phyloP scores from a whole-genome alignment of 1,139 yeast species.

The Pichia terricola region DNA sequence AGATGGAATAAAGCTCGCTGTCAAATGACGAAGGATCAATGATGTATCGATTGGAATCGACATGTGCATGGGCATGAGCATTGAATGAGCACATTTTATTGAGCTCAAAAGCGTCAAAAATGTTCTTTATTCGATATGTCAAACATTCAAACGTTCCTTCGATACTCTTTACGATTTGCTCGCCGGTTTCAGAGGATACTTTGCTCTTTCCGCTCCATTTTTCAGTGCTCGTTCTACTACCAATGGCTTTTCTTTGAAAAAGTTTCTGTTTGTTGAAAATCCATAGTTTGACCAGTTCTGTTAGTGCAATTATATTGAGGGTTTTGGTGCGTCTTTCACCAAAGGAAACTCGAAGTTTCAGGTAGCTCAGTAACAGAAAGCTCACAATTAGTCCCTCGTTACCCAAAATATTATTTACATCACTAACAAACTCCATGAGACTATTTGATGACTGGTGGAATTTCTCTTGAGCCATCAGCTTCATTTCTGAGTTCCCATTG shows the following conservation, averaged over 20 bases:
- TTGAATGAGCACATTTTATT: not conserved
- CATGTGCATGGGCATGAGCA: not conserved
- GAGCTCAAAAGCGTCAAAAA: not conserved
- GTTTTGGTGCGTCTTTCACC: slow-evolving; percentile 13
- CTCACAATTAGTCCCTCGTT: slow-evolving; percentile 20
- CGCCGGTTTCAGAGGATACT: not conserved
- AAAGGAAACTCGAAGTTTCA: slow-evolving; percentile 18
- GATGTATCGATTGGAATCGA: not conserved
- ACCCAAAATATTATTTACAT: slow-evolving; percentile 5
- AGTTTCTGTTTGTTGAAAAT: not conserved
- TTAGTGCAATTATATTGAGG: slow-evolving; percentile 14
- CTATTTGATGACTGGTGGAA: slow-evolving; percentile 10
- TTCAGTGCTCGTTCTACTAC: not conserved
- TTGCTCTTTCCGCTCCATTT: not conserved
- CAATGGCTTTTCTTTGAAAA: not conserved
- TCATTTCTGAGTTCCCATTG: slow-evolving; percentile 2
- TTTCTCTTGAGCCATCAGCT: slow-evolving; percentile 2
- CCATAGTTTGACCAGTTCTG: slow-evolving; percentile 6
- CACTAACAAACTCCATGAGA: slow-evolving; percentile 10
- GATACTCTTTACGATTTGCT: not conserved
- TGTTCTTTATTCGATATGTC: not conserved
- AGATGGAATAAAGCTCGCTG: not conserved
- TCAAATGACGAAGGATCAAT: too few species aligned
- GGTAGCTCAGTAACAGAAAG: slow-evolving; percentile 15
- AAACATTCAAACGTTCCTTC: too few species aligned